Evolutionary conservation across 768 basidiomycete species (phyloP).

Genomic region (Amanita pseudoporphyria): DNA sequence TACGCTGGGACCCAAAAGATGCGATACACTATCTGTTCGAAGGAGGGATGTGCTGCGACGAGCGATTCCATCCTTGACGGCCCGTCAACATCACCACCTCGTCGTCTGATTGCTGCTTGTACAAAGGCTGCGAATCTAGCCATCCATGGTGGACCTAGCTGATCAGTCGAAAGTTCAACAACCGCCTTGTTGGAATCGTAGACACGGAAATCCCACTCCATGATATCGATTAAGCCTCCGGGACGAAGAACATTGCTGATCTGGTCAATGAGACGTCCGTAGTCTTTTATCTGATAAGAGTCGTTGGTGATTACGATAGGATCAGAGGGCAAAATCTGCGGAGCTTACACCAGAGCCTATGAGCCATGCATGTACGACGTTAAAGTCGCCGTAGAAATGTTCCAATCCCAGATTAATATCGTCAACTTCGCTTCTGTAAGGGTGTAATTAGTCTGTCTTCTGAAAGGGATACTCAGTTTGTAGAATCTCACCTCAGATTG

Average conservation of each 20-base stretch:
- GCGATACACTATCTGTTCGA: slow-evolving; percentile 47
- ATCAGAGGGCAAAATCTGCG: not conserved
- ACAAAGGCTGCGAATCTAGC: slow-evolving; percentile 53
- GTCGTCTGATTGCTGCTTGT: slow-evolving; percentile 39
- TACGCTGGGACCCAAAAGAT: slow-evolving; percentile 59
- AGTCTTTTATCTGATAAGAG: slow-evolving; percentile 54
- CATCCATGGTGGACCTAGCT: slow-evolving; percentile 45
- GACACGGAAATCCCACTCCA: slow-evolving; percentile 63
- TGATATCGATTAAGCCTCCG: slow-evolving; percentile 54
- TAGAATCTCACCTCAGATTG: slow-evolving; percentile 48
- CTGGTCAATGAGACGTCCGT: slow-evolving; percentile 51
- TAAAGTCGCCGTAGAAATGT: slow-evolving; percentile 72
- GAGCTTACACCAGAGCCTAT: slow-evolving; percentile 61
- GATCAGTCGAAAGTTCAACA: slow-evolving; percentile 31
- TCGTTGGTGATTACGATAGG: slow-evolving; percentile 5
- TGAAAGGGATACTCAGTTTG: not conserved
- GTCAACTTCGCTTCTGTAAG: slow-evolving; percentile 65
- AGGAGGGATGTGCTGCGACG: slow-evolving; percentile 42
- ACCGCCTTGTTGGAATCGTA: slow-evolving; percentile 42
- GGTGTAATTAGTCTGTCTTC: not conserved
- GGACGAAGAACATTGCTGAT: slow-evolving; percentile 59
- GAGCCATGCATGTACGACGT: slow-evolving; percentile 65
- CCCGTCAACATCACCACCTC: slow-evolving; percentile 58
- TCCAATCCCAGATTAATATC: slow-evolving; percentile 80
- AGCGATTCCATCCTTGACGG: slow-evolving; percentile 45